Evolutionary conservation across 805 yeast genomes (phyloP).

Genomic region (Cyberlindnera xishuangbannaensis): DNA sequence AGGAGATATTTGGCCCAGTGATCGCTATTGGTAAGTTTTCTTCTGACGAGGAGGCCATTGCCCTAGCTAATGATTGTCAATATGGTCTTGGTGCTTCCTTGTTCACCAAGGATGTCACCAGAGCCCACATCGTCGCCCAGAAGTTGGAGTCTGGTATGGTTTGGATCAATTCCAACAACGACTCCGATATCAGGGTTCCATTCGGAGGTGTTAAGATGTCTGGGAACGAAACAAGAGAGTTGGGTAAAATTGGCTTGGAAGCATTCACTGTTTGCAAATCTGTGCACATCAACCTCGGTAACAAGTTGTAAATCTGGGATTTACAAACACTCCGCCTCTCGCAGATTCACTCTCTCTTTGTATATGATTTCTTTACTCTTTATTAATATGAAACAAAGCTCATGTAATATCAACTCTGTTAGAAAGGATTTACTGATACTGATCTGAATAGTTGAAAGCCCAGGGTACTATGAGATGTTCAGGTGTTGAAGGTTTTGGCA

Average conservation of each 20-base stretch:
- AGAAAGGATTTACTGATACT: too few species aligned
- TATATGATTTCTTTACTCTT: too few species aligned
- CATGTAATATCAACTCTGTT: too few species aligned
- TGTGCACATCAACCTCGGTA: slow-evolving; percentile 60
- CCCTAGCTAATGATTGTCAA: slow-evolving; percentile 36
- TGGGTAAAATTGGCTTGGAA: slow-evolving; percentile 59
- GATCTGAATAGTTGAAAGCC: too few species aligned
- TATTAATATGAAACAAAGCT: too few species aligned
- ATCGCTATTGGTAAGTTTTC: slow-evolving; percentile 37
- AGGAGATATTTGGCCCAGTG: slow-evolving; percentile 52
- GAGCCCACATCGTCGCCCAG: slow-evolving; percentile 36
- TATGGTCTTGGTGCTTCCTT: slow-evolving; percentile 45
- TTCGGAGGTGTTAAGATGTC: slow-evolving; percentile 66
- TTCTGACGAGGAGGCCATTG: slow-evolving; percentile 38
- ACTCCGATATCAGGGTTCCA: slow-evolving; percentile 50
- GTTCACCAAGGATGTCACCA: slow-evolving; percentile 34
- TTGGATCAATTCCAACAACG: slow-evolving; percentile 57
- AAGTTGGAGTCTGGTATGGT: slow-evolving; percentile 43
- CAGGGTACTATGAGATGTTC: too few species aligned
- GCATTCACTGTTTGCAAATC: slow-evolving; percentile 63
- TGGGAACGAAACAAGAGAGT: slow-evolving; percentile 58
- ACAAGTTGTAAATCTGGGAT: slow-evolving; percentile 20
- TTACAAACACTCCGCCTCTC: too few species aligned
- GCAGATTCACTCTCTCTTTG: too few species aligned
- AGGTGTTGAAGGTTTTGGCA: too few species aligned